Evolutionary conservation across 768 basidiomycete genomes (phyloP), one percentile per base, ranked within the genome.

Genomic region (Russula vinacea): DNA sequence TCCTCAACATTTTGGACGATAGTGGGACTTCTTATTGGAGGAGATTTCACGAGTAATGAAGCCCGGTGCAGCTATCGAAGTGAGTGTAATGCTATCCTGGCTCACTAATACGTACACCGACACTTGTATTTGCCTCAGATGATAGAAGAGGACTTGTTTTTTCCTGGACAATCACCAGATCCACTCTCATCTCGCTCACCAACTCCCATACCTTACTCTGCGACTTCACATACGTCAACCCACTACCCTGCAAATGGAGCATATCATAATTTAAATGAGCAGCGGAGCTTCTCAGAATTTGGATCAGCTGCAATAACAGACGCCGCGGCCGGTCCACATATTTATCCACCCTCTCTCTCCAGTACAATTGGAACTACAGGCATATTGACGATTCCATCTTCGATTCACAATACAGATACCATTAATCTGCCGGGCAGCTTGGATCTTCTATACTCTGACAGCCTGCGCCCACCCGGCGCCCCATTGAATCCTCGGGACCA

Each of bases 141-240:
- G 74, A 76, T 88, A 55, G 89, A 91, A 71, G 88, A 89, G 73
- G 88, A 91, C 66, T 72, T 91, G 3, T 85, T 82, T 70, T 89
- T 90, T 69, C 89, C 88, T 1, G 87, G 88, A 14, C 80, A 77
- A 65, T 64, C 71, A 3, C 68, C 74, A 17, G 79, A 81, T 52
- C 32, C 62, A n/a, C 61, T 40, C 57, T 56, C 60, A 53, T 32
- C 67, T 37, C 58, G 60, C 35, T 55, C 70, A 51, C 17, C 71
- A 51, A 49, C 44, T 45, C 67, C 56, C 42, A 37, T 47, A 49
- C 64, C 54, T 32, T 42, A 55, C 22, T 33, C 44, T 29, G 6
- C 52, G 19, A 55, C 59, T 16, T 52, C 52, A n/a, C 54, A 58
- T 22, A 56, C 53, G n/a, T 58, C 49, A 10, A 39, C 10, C 26